Percentiles rank a stretch among this genome's conserved stretches.
Conservation (phyloP, 441 rosid species). For the Populus tomentosa region DNA sequence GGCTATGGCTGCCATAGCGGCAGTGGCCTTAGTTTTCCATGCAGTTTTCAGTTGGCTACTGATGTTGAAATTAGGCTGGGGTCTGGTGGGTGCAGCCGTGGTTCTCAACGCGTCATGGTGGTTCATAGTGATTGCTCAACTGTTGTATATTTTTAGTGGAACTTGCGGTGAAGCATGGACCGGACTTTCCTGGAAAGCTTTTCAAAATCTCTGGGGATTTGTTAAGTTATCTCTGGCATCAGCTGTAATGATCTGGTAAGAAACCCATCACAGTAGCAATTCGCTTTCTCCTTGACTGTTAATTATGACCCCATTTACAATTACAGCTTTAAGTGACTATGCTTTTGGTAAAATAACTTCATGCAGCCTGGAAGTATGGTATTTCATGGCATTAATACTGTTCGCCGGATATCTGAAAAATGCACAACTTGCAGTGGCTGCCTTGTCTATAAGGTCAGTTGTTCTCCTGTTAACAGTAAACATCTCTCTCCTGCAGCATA, state of each 20-base stretch:
- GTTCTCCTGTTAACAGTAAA: neutral
- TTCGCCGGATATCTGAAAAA: slow-evolving; percentile 71
- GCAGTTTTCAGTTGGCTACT: slow-evolving; percentile 26
- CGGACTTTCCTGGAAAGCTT: slow-evolving; percentile 52
- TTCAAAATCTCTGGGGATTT: slow-evolving; percentile 42
- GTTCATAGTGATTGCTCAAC: slow-evolving; percentile 40
- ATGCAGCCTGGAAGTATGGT: slow-evolving; percentile 71
- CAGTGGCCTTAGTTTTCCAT: slow-evolving; percentile 27
- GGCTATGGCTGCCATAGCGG: slow-evolving; percentile 35
- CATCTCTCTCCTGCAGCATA: neutral
- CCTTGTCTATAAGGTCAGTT: slow-evolving; percentile 60
- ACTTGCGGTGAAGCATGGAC: slow-evolving; percentile 49
- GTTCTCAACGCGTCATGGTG: slow-evolving; percentile 47
- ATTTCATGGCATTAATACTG: slow-evolving; percentile 53
- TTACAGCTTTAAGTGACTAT: neutral
- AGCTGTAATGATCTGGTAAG: slow-evolving; percentile 54
- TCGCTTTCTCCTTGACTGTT: neutral
- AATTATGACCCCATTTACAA: neutral
- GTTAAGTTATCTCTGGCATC: slow-evolving; percentile 50
- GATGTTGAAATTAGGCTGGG: slow-evolving; percentile 39
- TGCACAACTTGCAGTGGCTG: slow-evolving; percentile 63
- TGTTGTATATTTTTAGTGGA: slow-evolving; percentile 39
- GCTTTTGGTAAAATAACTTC: neutral
- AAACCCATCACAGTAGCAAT: neutral
- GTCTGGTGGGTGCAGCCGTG: slow-evolving; percentile 47